Conservation (phyloP, 495 filamentous ascomycete genomes). For the Podospora fimiseda region DNA sequence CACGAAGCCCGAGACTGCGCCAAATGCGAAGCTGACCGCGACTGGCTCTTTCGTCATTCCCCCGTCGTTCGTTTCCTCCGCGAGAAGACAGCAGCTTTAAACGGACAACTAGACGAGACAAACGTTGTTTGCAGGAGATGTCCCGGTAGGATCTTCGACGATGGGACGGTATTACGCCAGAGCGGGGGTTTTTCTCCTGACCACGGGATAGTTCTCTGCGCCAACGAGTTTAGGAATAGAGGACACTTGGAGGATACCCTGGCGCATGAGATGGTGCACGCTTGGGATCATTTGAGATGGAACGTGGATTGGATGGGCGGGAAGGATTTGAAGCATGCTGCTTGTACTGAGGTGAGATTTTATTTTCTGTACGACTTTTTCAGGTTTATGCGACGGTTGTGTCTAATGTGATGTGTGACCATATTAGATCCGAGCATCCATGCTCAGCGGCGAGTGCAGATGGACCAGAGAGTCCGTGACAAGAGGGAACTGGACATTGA, state of each 20-base stretch:
- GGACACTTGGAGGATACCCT: slow-evolving; percentile 86
- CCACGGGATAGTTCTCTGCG: slow-evolving; percentile 82
- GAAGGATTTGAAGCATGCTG: slow-evolving; percentile 69
- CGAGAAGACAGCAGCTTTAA: slow-evolving; percentile 68
- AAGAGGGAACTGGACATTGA: slow-evolving; percentile 76
- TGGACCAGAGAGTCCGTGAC: slow-evolving; percentile 82
- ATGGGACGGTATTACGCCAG: slow-evolving; percentile 36
- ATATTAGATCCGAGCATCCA: slow-evolving; percentile 81
- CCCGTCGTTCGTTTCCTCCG: slow-evolving; percentile 80
- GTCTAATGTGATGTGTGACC: background rate
- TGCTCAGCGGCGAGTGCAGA: slow-evolving; percentile 87
- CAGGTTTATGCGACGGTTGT: background rate
- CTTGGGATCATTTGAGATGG: slow-evolving; percentile 87
- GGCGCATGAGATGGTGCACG: slow-evolving; percentile 96
- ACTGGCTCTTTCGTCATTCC: slow-evolving; percentile 74
- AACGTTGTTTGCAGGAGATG: slow-evolving; percentile 84
- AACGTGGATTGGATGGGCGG: slow-evolving; percentile 75
- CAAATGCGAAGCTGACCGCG: slow-evolving; percentile 68
- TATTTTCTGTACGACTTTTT: background rate
- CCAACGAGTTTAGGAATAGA: slow-evolving; percentile 71
- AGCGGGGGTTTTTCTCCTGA: slow-evolving; percentile 76
- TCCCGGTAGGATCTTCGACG: slow-evolving; percentile 41
- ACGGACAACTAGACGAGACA: slow-evolving; percentile 59
- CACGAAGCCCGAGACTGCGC: slow-evolving; percentile 67
- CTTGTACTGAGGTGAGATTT: slow-evolving; percentile 79